Conservation (phyloP, 176 grass and related monocot genomes). For the Eleusine coracana region DNA sequence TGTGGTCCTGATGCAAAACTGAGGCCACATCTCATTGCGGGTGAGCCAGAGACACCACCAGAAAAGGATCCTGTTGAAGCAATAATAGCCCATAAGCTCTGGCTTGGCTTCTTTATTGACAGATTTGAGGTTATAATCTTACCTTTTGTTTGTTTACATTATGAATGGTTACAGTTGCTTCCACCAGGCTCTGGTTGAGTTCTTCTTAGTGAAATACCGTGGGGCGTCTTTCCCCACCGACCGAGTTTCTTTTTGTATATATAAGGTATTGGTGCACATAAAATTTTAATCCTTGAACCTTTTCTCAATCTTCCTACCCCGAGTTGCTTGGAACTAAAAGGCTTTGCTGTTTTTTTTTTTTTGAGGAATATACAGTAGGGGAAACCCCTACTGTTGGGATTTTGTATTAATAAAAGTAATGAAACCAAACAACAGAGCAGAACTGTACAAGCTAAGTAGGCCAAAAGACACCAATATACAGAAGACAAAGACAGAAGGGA, state of each 20-base stretch:
- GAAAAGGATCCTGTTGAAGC: constrained; percentile 95
- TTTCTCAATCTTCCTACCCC: not conserved
- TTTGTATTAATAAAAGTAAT: too few relatives aligned
- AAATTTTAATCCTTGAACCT: not conserved
- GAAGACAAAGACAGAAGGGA: too few relatives aligned
- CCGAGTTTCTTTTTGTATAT: not conserved
- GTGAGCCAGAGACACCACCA: constrained; percentile 82
- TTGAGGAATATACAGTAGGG: too few relatives aligned
- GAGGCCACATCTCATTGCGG: constrained; percentile 93
- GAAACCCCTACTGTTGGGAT: too few relatives aligned
- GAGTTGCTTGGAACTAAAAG: too few relatives aligned
- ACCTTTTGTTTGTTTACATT: constrained; percentile 43
- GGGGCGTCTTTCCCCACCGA: too few relatives aligned
- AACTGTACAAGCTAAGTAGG: too few relatives aligned
- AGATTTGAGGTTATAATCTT: constrained; percentile 87
- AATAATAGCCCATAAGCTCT: constrained; percentile 91
- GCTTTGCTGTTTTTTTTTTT: too few relatives aligned
- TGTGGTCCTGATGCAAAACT: constrained; percentile 93
- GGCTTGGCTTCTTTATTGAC: constrained; percentile 99
- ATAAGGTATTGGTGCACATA: not conserved
- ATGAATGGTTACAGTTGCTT: constrained; percentile 30
- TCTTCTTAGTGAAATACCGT: too few relatives aligned
- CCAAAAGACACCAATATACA: too few relatives aligned
- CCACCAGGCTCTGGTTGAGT: too few relatives aligned
- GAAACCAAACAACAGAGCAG: too few relatives aligned